A percentile compares a stretch with the other conserved stretches of the same genome.
phyloP scores from a whole-genome alignment of 352 stramenopile species.

The Lagenidium sp. region DNA sequence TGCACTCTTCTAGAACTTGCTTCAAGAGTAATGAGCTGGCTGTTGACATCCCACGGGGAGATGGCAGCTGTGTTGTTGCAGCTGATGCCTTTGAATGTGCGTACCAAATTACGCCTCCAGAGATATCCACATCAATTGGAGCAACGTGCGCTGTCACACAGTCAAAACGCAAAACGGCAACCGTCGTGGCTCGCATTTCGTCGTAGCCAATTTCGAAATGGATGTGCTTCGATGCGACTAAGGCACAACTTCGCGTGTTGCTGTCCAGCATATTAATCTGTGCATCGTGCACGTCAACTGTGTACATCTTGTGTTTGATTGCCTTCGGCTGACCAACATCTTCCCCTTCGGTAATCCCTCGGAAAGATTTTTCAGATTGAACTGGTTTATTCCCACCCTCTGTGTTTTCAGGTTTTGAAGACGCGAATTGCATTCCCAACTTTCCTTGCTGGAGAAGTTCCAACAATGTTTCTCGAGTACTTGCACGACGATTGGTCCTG shows the following conservation, averaged over 20 bases:
- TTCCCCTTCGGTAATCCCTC: constrained; percentile 1
- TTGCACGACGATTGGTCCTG: constrained; percentile 18
- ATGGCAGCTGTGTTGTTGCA: neutral
- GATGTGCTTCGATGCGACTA: constrained; percentile 69
- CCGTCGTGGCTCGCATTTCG: constrained; percentile 24
- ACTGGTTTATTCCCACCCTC: constrained; percentile 3
- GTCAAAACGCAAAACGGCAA: constrained; percentile 54
- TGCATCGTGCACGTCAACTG: constrained; percentile 58
- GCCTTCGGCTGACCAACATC: constrained; percentile 13
- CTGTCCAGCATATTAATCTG: constrained; percentile 79
- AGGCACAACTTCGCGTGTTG: constrained; percentile 45
- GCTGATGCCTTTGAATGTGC: constrained; percentile 13
- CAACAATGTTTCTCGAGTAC: constrained; percentile 48
- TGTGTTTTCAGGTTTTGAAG: constrained; percentile 1
- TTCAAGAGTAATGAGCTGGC: constrained; percentile 37
- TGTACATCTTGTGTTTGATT: constrained; percentile 66
- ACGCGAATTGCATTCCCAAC: constrained; percentile 27
- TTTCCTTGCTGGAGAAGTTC: constrained; percentile 74
- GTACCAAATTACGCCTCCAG: constrained; percentile 65
- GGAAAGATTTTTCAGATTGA: too few relatives aligned
- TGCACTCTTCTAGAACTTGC: constrained; percentile 75
- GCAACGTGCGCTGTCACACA: constrained; percentile 62
- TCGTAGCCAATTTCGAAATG: constrained; percentile 66
- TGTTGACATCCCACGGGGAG: constrained; percentile 1
- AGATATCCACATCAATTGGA: constrained; percentile 70